Evolutionary conservation across 148 eudicot genomes (phyloP), one percentile per base, ranked within the genome.

Genomic region (Chenopodium album): DNA sequence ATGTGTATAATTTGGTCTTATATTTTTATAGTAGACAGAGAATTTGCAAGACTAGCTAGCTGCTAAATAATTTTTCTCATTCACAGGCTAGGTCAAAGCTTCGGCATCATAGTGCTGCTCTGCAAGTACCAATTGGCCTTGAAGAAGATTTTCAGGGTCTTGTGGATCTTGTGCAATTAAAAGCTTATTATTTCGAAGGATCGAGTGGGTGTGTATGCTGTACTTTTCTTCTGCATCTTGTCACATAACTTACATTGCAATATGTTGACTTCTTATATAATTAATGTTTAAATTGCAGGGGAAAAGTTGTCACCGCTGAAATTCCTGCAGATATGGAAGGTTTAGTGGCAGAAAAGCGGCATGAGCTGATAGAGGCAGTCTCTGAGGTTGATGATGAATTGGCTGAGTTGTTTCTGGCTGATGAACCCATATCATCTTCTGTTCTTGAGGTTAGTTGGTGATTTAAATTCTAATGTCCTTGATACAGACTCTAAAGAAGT

Each of bases 301-400:
- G 94, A 86, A 86, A 88, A 8, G 60, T 94, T 77, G 89, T 87
- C 32, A 78, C 84, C 69, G 93, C 89, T 80, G 97, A 96, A 81
- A 79, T 94, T 80, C 97, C 99, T 71, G 47, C 87, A 19, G 72
- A 90, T 78, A 85, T 96, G 90, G 90, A 92, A 87, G 90, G 84
- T 44, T 50, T 88, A 77, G 97, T 89, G 60, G 83, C 88, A 59
- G 97, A 96, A 84, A 96, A 96, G 84, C 88, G 99, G 26, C 97
- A 84, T 62, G 99, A 96, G 84, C 89, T 94, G 68, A 87, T 96
- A 77, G 98, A 96, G 90, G 84, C 82, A 69, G 98, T 96, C 70
- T 94, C 99, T 66, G 99, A 96, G 85, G 99, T 94, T 88, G 99
- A 96, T 85, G 99, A 96, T 80, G 82, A 86, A 81, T 88, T 96